Conservation (phyloP, 192 early-diverging fungal genomes). For the Podila clonocystis region DNA sequence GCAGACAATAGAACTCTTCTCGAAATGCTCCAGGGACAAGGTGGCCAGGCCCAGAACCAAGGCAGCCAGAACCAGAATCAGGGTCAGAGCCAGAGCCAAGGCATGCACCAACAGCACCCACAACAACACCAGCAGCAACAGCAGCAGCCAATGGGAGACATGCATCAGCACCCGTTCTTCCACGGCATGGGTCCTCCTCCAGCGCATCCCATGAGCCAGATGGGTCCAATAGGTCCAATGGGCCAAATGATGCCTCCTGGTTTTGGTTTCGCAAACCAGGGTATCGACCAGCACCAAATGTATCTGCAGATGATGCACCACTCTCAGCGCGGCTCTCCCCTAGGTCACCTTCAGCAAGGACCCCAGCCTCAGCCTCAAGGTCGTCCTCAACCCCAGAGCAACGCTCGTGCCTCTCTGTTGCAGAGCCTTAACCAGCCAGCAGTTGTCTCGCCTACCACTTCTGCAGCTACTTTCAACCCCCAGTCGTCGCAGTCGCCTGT, state of each 20-base stretch:
- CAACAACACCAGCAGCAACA: slow-evolving; percentile 22
- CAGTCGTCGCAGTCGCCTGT: slow-evolving; percentile 1
- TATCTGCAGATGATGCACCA: slow-evolving; percentile 36
- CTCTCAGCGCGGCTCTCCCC: slow-evolving; percentile 20
- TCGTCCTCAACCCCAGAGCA: slow-evolving; percentile 34
- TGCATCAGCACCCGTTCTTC: slow-evolving; percentile 17
- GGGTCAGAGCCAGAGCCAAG: not conserved
- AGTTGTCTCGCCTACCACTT: slow-evolving; percentile 18
- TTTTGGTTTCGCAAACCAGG: slow-evolving; percentile 22
- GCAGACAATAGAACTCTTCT: slow-evolving; percentile 48
- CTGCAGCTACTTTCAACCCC: slow-evolving; percentile 16
- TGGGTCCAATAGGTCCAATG: slow-evolving; percentile 23
- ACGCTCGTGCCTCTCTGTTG: slow-evolving; percentile 41
- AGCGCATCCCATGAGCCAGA: slow-evolving; percentile 26
- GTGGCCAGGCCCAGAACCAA: slow-evolving; percentile 5
- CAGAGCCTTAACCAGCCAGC: slow-evolving; percentile 51
- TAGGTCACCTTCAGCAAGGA: slow-evolving; percentile 17
- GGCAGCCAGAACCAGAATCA: not conserved
- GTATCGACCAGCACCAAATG: slow-evolving; percentile 40
- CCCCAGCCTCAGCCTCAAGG: slow-evolving; percentile 18
- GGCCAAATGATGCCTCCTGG: slow-evolving; percentile 45
- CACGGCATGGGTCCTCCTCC: slow-evolving; percentile 29
- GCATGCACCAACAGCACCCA: slow-evolving; percentile 7
- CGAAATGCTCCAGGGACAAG: slow-evolving; percentile 50
- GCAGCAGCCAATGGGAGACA: slow-evolving; percentile 5